Conservation (phyloP, 352 stramenopile species). For the Globisporangium radiosum region DNA sequence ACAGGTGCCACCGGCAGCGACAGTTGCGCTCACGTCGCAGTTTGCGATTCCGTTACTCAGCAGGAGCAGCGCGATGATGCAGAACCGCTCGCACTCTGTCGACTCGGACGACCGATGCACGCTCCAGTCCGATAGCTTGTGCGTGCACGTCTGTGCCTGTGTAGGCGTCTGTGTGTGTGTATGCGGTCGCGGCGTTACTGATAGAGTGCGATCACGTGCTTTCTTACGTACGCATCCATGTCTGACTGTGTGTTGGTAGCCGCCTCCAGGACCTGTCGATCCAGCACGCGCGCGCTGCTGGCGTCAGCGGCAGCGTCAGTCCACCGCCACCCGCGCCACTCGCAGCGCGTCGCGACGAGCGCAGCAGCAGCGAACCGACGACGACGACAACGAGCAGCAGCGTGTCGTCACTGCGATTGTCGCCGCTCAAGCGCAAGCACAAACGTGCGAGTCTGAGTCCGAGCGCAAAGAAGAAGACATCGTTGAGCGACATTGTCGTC, state of each 20-base stretch:
- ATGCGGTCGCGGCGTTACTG: no score
- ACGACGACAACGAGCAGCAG: background rate
- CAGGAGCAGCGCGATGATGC: background rate
- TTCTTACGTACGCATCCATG: no score
- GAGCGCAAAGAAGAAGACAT: slow-evolving; percentile 12
- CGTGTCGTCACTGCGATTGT: slow-evolving; percentile 1
- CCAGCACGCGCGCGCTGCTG: slow-evolving; percentile 1
- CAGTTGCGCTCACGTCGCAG: no score
- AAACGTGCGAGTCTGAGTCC: slow-evolving; percentile 29
- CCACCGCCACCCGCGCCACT: background rate
- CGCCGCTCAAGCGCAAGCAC: slow-evolving; percentile 27
- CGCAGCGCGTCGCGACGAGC: background rate
- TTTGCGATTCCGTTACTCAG: background rate
- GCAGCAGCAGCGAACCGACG: no score
- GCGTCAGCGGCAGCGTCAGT: background rate
- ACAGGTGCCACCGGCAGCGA: no score
- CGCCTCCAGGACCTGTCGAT: slow-evolving; percentile 36
- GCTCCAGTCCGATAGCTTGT: slow-evolving; percentile 5
- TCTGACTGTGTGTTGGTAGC: background rate
- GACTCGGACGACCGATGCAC: background rate
- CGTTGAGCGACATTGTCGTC: slow-evolving; percentile 29
- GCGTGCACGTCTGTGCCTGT: background rate
- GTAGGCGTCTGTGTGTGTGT: background rate
- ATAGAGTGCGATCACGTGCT: no score
- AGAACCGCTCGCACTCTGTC: background rate